A percentile compares a stretch with the other conserved stretches of the same genome.
Conservation (phyloP, 2,329 filamentous ascomycete species). For the Aspergillus pseudotamarii region DNA sequence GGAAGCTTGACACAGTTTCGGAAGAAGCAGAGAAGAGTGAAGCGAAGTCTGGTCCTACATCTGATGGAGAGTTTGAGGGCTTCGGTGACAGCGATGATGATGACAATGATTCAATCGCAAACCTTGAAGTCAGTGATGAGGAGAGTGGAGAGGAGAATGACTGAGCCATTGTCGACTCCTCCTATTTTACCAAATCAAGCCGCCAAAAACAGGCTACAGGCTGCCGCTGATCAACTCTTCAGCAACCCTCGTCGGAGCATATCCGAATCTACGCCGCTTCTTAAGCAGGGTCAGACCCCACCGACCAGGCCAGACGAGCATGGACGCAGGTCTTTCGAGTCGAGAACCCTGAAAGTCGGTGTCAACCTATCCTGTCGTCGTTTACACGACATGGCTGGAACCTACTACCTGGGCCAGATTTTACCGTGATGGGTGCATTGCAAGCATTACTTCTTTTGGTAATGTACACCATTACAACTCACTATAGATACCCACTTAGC, state of each 20-base stretch:
- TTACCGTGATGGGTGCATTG: conserved; percentile 11
- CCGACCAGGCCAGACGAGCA: not conserved
- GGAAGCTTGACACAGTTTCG: conserved; percentile 65
- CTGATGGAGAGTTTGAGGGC: conserved; percentile 38
- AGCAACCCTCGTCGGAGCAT: not conserved
- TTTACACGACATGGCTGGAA: conserved; percentile 16
- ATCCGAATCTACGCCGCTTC: conserved; percentile 1
- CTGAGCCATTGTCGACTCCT: conserved; percentile 19
- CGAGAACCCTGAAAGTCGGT: conserved; percentile 8
- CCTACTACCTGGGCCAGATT: conserved; percentile 14
- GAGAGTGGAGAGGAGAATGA: conserved; percentile 49
- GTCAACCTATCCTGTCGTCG: conserved; percentile 14
- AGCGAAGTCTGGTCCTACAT: conserved; percentile 40
- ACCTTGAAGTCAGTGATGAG: conserved; percentile 46
- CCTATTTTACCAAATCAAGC: not conserved
- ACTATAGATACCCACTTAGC: conserved; percentile 26
- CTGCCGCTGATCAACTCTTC: not conserved
- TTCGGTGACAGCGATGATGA: conserved; percentile 44
- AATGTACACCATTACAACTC: conserved; percentile 9
- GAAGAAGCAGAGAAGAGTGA: conserved; percentile 36
- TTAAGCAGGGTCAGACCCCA: conserved; percentile 7
- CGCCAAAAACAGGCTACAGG: not conserved
- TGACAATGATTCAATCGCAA: conserved; percentile 44
- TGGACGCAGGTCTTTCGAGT: conserved; percentile 8
- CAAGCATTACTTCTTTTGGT: conserved; percentile 5